Base-by-base conservation (phyloP, 768 basidiomycete genomes). In the Suillus americanus region DNA sequence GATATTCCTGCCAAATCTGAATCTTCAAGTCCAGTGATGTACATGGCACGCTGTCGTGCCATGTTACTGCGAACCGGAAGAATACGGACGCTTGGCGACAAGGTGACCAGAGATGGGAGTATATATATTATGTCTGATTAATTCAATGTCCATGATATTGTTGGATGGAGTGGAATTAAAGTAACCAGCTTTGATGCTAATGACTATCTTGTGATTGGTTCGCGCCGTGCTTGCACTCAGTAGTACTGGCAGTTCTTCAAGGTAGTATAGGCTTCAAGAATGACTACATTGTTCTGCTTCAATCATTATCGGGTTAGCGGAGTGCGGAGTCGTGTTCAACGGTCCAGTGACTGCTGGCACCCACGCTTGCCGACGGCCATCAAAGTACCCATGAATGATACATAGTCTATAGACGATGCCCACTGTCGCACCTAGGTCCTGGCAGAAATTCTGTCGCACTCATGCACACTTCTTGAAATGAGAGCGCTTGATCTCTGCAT, bases 31-130 rank as follows among this genome's bases (percentile, higher is more conserved):
- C 64, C 67, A 18, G 48, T 10, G 51, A 51, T 74, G 56, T 61
- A 65, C 23, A 16, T 67, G 64, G 28, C 46, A 9, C 64, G 67
- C 2, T 38, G 72, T 1, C 64, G 51, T 37, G 16, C n/a, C 1
- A 54, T 60, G 1, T 25, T 75, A 30, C 61, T 75, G 65, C 76
- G 66, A 53, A 74, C 76, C 7, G 75, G 74, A 23, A 70, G 73
- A 30, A 67, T 76, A 53, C 68, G 75, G 40, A 72, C 64, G 35
- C 55, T 68, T 35, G 68, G 66, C 1, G 38, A 70, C 2, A 35
- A 46, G 33, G 65, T 69, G 50, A 69, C 63, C 53, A n/a, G 38
- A 23, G 67, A 77, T 40, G 74, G 72, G 4, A 68, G 65, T 33
- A 62, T 68, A 50, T 77, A 73, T 54, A 62, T 73, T 23, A 38